Conservation (phyloP, 176 grass and related monocot species). For the Carex pumila region DNA sequence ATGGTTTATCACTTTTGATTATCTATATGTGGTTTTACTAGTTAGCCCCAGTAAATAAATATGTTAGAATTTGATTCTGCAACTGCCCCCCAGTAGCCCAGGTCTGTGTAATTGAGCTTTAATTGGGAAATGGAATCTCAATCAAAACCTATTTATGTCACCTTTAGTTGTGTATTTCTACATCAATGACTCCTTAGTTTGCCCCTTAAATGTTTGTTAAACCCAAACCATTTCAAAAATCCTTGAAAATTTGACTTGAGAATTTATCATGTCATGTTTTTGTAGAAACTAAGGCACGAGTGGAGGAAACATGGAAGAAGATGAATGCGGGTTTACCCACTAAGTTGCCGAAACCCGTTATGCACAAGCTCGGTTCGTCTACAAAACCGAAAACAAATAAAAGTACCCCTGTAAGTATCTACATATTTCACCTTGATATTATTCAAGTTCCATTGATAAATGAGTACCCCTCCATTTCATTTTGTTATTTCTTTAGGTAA, state of each 20-base stretch:
- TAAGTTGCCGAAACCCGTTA: conserved; percentile 47
- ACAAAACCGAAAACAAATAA: conserved; percentile 51
- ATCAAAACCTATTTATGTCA: neutral
- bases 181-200: neutral
- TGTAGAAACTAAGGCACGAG: conserved; percentile 57
- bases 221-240: neutral
- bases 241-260: neutral
- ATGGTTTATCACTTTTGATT: neutral
- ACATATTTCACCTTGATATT: neutral
- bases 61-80: neutral
- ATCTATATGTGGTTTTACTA: neutral
- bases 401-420: conserved; percentile 49
- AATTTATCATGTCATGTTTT: conserved; percentile 20
- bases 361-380: conserved; percentile 41
- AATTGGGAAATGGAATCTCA: neutral
- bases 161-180: neutral
- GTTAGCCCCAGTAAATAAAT: neutral
- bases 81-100: neutral
- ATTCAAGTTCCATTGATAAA: neutral
- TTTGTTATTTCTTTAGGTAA: neutral
- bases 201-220: neutral
- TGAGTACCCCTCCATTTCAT: neutral
- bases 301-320: conserved; percentile 93
- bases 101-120: neutral
- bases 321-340: conserved; percentile 77